These are phyloP conservation scores for Lunasporangiospora selenospora DNA, from an alignment of 192 early-diverging fungal genomes.

Conservation along the genomic window DNA sequence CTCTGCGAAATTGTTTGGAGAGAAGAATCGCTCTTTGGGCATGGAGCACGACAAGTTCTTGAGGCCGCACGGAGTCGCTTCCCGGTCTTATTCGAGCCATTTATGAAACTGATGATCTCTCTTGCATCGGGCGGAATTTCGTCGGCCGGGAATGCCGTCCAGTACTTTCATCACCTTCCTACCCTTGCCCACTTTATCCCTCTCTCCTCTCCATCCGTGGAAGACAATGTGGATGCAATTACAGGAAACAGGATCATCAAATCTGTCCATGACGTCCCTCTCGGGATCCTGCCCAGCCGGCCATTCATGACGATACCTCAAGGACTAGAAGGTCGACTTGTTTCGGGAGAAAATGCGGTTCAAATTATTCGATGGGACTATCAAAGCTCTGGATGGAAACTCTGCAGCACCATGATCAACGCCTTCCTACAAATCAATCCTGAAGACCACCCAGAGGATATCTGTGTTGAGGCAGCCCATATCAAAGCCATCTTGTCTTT, in stretches of 20 bases:
- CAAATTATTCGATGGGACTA: constrained; percentile 34
- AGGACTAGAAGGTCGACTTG: constrained; percentile 21
- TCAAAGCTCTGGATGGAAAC: constrained; percentile 34
- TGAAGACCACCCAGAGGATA: not conserved
- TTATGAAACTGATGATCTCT: constrained; percentile 30
- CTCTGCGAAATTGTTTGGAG: constrained; percentile 30
- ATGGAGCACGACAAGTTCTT: constrained; percentile 28
- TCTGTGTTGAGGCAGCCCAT: constrained; percentile 17
- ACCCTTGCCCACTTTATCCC: constrained; percentile 25
- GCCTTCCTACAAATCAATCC: constrained; percentile 14
- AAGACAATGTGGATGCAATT: constrained; percentile 5
- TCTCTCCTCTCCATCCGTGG: constrained; percentile 6
- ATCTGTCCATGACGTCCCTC: constrained; percentile 14
- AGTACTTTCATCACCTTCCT: constrained; percentile 33
- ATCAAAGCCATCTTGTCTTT: constrained; percentile 37
- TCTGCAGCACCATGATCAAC: constrained; percentile 18
- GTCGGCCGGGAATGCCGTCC: constrained; percentile 35
- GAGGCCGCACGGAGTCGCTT: constrained; percentile 40
- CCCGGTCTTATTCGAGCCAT: constrained; percentile 34
- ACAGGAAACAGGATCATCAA: constrained; percentile 22
- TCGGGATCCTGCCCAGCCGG: constrained; percentile 19
- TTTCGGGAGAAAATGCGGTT: constrained; percentile 29
- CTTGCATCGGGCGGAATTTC: constrained; percentile 18
- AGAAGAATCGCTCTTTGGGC: constrained; percentile 17
- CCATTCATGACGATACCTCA: constrained; percentile 35